A percentile compares a stretch with the other conserved stretches of the same genome.
Conservation (phyloP, 176 grass and related monocot species). For the Juncus inflexus region DNA sequence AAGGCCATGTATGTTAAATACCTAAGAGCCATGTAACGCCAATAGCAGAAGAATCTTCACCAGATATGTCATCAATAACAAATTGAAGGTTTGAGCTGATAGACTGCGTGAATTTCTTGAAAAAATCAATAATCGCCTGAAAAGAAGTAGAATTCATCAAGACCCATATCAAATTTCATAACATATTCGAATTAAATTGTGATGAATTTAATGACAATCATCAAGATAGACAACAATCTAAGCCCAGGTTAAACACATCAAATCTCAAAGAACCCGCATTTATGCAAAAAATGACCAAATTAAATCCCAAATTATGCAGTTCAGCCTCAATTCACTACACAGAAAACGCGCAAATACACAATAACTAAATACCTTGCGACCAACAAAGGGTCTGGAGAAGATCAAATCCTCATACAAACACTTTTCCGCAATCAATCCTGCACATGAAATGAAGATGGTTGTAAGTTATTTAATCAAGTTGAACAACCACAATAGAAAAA, state of each 20-base stretch:
- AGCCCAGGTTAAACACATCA: too few species aligned
- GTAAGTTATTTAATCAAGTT: too few species aligned
- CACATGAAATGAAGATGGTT: too few species aligned
- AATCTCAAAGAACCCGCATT: too few species aligned
- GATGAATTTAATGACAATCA: too few species aligned
- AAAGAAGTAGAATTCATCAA: not conserved
- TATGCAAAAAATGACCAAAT: not conserved
- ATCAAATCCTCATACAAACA: constrained; percentile 95
- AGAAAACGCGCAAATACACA: not conserved
- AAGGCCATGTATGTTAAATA: constrained; percentile 14
- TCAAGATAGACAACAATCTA: too few species aligned
- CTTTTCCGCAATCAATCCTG: constrained; percentile 55
- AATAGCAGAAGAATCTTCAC: constrained; percentile 55
- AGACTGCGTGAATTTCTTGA: constrained; percentile 63
- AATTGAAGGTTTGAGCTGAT: constrained; percentile 73
- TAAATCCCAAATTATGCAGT: not conserved
- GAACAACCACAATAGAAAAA: too few species aligned
- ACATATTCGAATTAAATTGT: too few species aligned
- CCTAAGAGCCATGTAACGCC: constrained; percentile 96
- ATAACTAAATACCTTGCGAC: constrained; percentile 34
- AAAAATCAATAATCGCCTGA: constrained; percentile 57
- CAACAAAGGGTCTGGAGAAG: constrained; percentile 71
- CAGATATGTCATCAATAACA: constrained; percentile 95
- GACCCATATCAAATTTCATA: not conserved
- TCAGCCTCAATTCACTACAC: not conserved